phyloP scores from a whole-genome alignment of 768 basidiomycete species.

The Tremella mesenterica region DNA sequence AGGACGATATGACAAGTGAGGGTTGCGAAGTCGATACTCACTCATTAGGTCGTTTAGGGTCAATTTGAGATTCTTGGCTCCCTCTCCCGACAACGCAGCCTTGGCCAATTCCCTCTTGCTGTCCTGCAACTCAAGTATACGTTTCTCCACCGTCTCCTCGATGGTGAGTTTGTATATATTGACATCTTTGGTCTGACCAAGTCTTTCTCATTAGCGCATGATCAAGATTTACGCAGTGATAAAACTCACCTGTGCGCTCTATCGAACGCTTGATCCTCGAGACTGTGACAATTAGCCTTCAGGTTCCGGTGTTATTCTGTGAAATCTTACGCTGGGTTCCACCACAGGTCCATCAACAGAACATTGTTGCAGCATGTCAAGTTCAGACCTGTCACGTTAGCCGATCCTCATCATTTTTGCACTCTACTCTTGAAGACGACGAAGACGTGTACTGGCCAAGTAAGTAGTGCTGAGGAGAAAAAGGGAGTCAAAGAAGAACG shows the following conservation, averaged over 20 bases:
- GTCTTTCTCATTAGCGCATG: constrained; percentile 45
- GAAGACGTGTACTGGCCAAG: too few species aligned
- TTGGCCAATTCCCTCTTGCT: constrained; percentile 74
- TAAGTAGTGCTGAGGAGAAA: not conserved
- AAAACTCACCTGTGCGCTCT: constrained; percentile 61
- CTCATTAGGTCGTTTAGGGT: constrained; percentile 75
- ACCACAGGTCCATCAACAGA: constrained; percentile 88
- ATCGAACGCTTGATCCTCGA: constrained; percentile 84
- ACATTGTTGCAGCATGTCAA: constrained; percentile 90
- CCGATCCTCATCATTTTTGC: not conserved
- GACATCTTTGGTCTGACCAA: constrained; percentile 78
- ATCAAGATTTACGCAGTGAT: not conserved
- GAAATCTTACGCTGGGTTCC: constrained; percentile 45
- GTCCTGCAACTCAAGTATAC: constrained; percentile 75
- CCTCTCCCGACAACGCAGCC: constrained; percentile 80
- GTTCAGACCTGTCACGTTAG: constrained; percentile 59
- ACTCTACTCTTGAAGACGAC: not conserved
- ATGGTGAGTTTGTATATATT: constrained; percentile 66
- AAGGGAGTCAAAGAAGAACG: too few species aligned
- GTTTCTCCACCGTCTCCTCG: constrained; percentile 74
- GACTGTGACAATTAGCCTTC: constrained; percentile 45
- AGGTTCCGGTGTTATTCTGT: not conserved
- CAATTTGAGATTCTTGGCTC: constrained; percentile 68
- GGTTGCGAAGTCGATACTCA: too few species aligned
- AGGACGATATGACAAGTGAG: too few species aligned